Evolutionary conservation across 192 early-diverging fungal genomes (phyloP).

Genomic region (Linnemannia zychae): DNA sequence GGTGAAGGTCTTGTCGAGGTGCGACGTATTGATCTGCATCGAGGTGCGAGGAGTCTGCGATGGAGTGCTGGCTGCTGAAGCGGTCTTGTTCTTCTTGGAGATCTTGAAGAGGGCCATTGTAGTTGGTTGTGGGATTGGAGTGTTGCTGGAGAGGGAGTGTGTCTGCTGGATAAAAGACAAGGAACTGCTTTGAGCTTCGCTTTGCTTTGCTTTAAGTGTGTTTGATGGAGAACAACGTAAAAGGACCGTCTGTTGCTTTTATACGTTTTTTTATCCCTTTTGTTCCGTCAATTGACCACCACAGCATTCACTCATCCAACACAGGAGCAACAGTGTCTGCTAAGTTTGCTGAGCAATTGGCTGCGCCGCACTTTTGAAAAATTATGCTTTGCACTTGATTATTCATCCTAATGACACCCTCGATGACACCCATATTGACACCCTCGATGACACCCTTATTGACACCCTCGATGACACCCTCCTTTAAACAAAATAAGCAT

Average conservation of each 20-base stretch:
- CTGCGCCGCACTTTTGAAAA: background rate
- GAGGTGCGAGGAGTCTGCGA: constrained; percentile 23
- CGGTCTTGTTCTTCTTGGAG: constrained; percentile 38
- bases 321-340: too few species aligned
- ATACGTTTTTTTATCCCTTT: too few species aligned
- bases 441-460: background rate
- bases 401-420: background rate
- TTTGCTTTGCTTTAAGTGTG: too few species aligned
- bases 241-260: too few species aligned
- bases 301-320: too few species aligned
- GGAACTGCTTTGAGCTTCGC: background rate
- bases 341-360: background rate
- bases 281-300: too few species aligned
- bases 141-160: background rate
- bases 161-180: background rate
- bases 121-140: background rate
- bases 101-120: constrained; percentile 33
- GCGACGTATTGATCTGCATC: constrained; percentile 11
- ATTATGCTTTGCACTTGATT: background rate
- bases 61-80: constrained; percentile 25
- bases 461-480: too few species aligned
- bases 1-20: background rate
- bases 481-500: background rate
- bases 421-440: background rate
- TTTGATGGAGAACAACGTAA: too few species aligned